phyloP scores from a whole-genome alignment of 805 yeast genomes.

The Allodekkera sacchari region DNA sequence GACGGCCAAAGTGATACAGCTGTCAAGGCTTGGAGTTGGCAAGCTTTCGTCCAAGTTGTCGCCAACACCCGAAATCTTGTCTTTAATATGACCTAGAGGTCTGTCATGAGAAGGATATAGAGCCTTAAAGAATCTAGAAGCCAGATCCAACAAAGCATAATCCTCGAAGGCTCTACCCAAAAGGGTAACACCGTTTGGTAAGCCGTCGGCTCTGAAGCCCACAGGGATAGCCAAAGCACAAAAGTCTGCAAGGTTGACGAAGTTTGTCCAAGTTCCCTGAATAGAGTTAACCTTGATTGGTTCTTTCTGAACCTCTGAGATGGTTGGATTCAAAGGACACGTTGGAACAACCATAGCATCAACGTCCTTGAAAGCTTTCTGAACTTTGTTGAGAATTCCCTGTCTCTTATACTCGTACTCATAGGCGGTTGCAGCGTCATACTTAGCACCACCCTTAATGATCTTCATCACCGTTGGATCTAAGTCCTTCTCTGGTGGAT shows the following conservation, averaged over 20 bases:
- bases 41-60: conserved; percentile 39
- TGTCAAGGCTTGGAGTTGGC: conserved; percentile 35
- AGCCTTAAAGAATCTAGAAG: conserved; percentile 55
- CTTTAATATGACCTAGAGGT: conserved; percentile 39
- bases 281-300: conserved; percentile 78
- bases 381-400: conserved; percentile 61
- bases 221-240: conserved; percentile 89
- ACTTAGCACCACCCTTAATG: conserved; percentile 68
- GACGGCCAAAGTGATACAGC: conserved; percentile 68
- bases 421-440: conserved; percentile 77
- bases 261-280: conserved; percentile 98
- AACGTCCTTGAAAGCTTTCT: conserved; percentile 42
- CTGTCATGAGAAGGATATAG: conserved; percentile 39
- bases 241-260: conserved; percentile 88
- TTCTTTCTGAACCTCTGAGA: conserved; percentile 62
- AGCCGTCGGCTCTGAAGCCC: conserved; percentile 79
- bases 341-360: conserved; percentile 89
- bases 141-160: conserved; percentile 79
- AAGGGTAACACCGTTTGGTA: conserved; percentile 87
- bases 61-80: conserved; percentile 17
- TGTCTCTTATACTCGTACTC: conserved; percentile 83
- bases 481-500: conserved; percentile 61
- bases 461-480: conserved; percentile 80
- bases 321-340: conserved; percentile 84
- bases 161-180: conserved; percentile 79